Evolutionary conservation across 2,329 filamentous ascomycete species (phyloP), one percentile per base, ranked within the genome.

Genomic region (Beauveria australis): DNA sequence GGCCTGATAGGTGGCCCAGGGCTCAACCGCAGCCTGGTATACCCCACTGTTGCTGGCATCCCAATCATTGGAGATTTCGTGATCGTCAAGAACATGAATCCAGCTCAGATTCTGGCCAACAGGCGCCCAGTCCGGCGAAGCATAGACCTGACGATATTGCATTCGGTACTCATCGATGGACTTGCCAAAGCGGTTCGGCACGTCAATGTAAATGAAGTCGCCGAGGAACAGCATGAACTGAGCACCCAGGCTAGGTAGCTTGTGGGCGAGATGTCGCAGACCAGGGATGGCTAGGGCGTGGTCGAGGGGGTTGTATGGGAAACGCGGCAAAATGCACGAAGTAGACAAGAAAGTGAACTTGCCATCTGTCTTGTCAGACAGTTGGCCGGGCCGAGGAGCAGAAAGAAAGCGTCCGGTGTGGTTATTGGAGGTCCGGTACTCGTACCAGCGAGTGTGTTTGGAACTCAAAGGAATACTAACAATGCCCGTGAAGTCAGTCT

Each of bases 51-150:
- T 88, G 70, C 93, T 94, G 19, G 82, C 80, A 62, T 88, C 86
- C 92, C 92, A 97, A 74, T 97, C 94, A 67, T 99, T 97, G 5
- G 84, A 83, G 63, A 99, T 97, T 71, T 99, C 94, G 69, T 99
- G 94, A 71, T 99, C 94, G 70, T 99, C 94, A 7, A 97, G 83
- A 2, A 96, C 92, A 69, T 99, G 94, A 49, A 97, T 91, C 94
- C 94, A 99, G 67, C 92, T 95, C n/a, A 97, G 78, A 60, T 91
- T 87, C 66, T 88, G 81, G 1, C 85, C 85, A 12, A 89, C 86
- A 0, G 85, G 77, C 1, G 83, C 79, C 94, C 94, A 99, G 65
- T 96, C 93, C 0, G 93, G 93, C 2, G 92, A 96, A 0, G 91
- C 89, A 70, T 99, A 99, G n/a, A 97, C 87, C 67, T 95, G 91